Base-by-base conservation (phyloP, 306 rosid species). In the Datisca glomerata region DNA sequence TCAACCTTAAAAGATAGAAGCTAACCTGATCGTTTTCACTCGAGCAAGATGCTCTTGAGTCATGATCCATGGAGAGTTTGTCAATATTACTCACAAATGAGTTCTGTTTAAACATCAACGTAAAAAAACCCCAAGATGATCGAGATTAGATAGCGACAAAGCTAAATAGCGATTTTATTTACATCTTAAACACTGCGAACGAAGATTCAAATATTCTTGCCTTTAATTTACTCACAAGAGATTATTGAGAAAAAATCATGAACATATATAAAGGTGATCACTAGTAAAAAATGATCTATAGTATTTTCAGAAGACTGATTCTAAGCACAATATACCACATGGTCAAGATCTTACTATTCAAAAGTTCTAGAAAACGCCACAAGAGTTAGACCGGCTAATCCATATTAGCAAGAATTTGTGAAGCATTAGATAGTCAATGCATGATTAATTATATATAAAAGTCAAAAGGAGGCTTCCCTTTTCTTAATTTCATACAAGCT, bases 21-120 rank as follows among this genome's bases (percentile, higher is more conserved):
- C 57, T 20, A 40, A 75, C 92, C 86, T 80, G 49, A 40, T 74
- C 61, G 48, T 68, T 80, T 65, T 38, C 57, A 38, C 44, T 47
- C 28, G 77, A 34, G 16, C 68, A 50, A 44, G 78, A 68, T 52
- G 65, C 23, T 17, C 18, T 32, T 48, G 70, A 43, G 36, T 31
- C 63, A 17, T 67, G 50, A 42, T 68, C 87, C 48, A 16, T 50
- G 2, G 51, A 60, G 47, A 78, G 61, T 41, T 51, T 65, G 46
- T 66, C 68, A 12, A 28, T 40, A 16, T 24, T 41, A 21, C 19
- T 58, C 40, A 44, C 24, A 7, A 56, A 49, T n/a, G 65, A 15
- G 16, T 60, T 58, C 95, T 79, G 64, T 48, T 53, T 20, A 31
- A 21, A 1, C 23, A 34, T 21, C 2, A 13, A 37, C 1, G 13